Percentiles rank a stretch among this genome's conserved stretches.
These are phyloP conservation scores for Fonsecaea pugnacius DNA, from an alignment of 2,329 filamentous ascomycete species.

Conservation along the genomic window DNA sequence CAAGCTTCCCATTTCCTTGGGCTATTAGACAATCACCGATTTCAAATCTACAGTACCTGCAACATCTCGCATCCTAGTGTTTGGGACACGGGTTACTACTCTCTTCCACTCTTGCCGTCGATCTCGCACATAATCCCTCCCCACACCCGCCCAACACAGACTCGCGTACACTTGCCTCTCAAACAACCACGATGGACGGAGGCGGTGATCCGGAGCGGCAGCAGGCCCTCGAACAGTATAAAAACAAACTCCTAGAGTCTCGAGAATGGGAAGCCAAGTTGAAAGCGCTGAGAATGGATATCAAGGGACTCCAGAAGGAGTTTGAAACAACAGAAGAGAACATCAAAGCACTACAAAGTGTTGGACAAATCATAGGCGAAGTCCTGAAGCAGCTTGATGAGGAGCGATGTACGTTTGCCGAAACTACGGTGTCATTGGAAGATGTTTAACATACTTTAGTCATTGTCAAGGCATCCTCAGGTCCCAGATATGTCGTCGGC, in stretches of 20 bases:
- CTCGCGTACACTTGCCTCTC: neutral
- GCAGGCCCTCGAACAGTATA: conserved; percentile 76
- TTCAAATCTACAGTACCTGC: conserved; percentile 2
- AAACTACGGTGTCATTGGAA: neutral
- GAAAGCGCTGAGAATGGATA: conserved; percentile 89
- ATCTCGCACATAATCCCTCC: neutral
- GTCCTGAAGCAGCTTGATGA: conserved; percentile 98
- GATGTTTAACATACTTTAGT: conserved; percentile 58
- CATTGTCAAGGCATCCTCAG: conserved; percentile 97
- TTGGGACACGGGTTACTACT: neutral
- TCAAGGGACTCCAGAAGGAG: conserved; percentile 92
- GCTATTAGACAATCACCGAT: conserved; percentile 7
- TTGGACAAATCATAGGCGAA: conserved; percentile 98
- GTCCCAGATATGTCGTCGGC: conserved; percentile 95
- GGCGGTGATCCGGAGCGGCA: conserved; percentile 60
- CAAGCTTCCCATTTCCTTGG: conserved; percentile 17
- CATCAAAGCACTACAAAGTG: conserved; percentile 98
- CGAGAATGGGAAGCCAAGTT: conserved; percentile 99
- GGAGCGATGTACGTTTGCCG: conserved; percentile 78
- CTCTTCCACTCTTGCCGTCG: neutral
- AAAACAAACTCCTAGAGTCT: conserved; percentile 84
- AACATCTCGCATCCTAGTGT: neutral
- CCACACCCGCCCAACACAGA: neutral
- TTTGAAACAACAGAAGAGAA: conserved; percentile 98
- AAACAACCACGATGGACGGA: conserved; percentile 38